Percentiles rank a stretch among this genome's conserved stretches.
Conservation (phyloP, 116 monocot species). For the Dioscorea cayenensis region DNA sequence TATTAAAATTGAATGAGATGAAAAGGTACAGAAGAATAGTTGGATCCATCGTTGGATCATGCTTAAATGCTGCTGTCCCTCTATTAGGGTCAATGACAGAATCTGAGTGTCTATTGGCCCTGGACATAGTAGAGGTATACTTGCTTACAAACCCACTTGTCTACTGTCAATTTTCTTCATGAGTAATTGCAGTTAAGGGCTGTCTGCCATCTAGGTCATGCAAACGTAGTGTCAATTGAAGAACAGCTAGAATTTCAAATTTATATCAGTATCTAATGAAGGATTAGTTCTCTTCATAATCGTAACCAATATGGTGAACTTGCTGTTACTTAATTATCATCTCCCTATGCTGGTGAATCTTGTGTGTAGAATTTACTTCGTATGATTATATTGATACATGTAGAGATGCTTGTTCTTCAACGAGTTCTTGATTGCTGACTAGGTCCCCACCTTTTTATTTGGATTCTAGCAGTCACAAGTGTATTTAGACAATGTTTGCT, state of each 20-base stretch:
- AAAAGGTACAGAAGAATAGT: constrained; percentile 79
- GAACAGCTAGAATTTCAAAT: neutral
- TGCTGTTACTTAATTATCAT: too few relatives aligned
- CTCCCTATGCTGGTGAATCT: too few relatives aligned
- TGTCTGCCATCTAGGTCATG: neutral
- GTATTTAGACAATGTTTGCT: too few relatives aligned
- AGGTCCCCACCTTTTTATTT: too few relatives aligned
- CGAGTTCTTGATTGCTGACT: too few relatives aligned
- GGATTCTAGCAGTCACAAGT: too few relatives aligned
- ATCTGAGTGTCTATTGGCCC: constrained; percentile 56
- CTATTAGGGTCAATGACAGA: constrained; percentile 70
- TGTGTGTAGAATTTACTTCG: too few relatives aligned
- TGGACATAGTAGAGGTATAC: constrained; percentile 72
- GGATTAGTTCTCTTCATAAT: too few relatives aligned
- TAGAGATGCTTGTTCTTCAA: too few relatives aligned
- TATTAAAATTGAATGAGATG: constrained; percentile 53
- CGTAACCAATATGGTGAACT: too few relatives aligned
- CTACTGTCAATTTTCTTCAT: neutral
- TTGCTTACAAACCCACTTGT: neutral
- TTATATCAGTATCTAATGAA: neutral
- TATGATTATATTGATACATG: too few relatives aligned
- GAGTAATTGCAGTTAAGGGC: too few relatives aligned
- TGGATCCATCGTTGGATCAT: constrained; percentile 76
- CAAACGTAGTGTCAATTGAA: neutral
- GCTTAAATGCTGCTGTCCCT: constrained; percentile 65